Evolutionary conservation across 257 asterid genomes (phyloP).

Genomic region (Lycium barbarum): DNA sequence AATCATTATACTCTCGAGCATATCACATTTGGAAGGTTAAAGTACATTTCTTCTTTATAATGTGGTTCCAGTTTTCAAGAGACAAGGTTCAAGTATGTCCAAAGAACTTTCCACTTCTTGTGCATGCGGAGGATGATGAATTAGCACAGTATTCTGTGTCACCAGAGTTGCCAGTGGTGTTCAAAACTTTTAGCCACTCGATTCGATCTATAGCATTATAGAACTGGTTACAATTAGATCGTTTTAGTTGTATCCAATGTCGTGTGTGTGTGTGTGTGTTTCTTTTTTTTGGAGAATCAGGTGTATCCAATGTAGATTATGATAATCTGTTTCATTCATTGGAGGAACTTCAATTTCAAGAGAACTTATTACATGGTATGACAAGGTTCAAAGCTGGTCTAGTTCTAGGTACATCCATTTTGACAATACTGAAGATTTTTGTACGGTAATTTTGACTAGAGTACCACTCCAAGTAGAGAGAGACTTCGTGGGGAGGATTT

Average conservation of each 20-base stretch:
- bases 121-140: background rate
- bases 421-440: background rate
- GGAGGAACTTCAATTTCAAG: background rate
- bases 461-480: background rate
- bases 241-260: background rate
- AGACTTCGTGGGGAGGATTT: background rate
- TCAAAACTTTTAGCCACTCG: background rate
- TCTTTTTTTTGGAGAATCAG: background rate
- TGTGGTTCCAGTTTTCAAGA: background rate
- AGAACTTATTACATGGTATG: background rate
- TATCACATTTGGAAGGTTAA: background rate
- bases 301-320: background rate
- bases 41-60: constrained; percentile 18
- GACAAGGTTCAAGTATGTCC: background rate
- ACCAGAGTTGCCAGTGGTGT: background rate
- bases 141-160: background rate
- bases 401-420: constrained; percentile 14
- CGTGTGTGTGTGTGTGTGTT: background rate
- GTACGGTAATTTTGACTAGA: background rate
- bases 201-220: background rate
- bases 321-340: background rate
- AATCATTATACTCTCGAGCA: background rate
- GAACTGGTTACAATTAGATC: background rate
- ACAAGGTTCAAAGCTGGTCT: background rate
- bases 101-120: background rate